phyloP scores from a whole-genome alignment of 805 yeast species.

The Maudiozyma pseudohumilis region DNA sequence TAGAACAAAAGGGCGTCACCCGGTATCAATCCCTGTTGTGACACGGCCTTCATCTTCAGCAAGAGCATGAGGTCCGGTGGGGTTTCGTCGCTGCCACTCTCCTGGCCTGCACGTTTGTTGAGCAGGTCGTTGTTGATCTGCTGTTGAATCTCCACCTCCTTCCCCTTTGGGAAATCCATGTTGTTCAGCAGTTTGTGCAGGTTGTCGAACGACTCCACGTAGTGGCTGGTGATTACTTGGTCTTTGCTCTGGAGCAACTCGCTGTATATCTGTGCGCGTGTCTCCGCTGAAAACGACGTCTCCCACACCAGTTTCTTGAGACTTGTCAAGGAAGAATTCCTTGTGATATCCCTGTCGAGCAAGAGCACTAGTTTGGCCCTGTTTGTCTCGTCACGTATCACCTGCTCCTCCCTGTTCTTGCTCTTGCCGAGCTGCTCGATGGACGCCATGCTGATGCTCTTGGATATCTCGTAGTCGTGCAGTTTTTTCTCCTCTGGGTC shows the following conservation, averaged over 20 bases:
- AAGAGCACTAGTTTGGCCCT: slow-evolving; percentile 19
- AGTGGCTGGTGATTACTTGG: slow-evolving; percentile 16
- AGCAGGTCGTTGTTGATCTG: slow-evolving; percentile 14
- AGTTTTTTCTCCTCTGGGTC: slow-evolving; percentile 38
- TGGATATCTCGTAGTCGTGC: slow-evolving; percentile 49
- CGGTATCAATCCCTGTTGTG: slow-evolving; percentile 27
- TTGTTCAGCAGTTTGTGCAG: slow-evolving; percentile 23
- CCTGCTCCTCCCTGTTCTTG: slow-evolving; percentile 20
- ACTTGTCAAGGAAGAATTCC: slow-evolving; percentile 22
- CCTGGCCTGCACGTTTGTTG: slow-evolving; percentile 10
- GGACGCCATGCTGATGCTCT: slow-evolving; percentile 28
- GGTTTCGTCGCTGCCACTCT: slow-evolving; percentile 2
- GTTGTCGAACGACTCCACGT: slow-evolving; percentile 33
- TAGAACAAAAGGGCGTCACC: slow-evolving; percentile 31
- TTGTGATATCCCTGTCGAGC: slow-evolving; percentile 25
- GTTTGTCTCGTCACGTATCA: slow-evolving; percentile 21
- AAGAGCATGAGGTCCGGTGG: slow-evolving; percentile 21
- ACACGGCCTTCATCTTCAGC: slow-evolving; percentile 30
- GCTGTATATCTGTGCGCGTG: slow-evolving; percentile 16
- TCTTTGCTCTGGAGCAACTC: slow-evolving; percentile 19
- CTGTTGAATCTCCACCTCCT: slow-evolving; percentile 24
- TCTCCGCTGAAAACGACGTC: slow-evolving; percentile 18
- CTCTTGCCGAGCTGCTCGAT: slow-evolving; percentile 26
- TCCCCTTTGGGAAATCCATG: slow-evolving; percentile 26
- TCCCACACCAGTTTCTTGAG: slow-evolving; percentile 26